Percentiles rank a stretch among this genome's conserved stretches.
These are phyloP conservation scores for Phytopythium litorale DNA, from an alignment of 352 stramenopile species.

Conservation along the genomic window DNA sequence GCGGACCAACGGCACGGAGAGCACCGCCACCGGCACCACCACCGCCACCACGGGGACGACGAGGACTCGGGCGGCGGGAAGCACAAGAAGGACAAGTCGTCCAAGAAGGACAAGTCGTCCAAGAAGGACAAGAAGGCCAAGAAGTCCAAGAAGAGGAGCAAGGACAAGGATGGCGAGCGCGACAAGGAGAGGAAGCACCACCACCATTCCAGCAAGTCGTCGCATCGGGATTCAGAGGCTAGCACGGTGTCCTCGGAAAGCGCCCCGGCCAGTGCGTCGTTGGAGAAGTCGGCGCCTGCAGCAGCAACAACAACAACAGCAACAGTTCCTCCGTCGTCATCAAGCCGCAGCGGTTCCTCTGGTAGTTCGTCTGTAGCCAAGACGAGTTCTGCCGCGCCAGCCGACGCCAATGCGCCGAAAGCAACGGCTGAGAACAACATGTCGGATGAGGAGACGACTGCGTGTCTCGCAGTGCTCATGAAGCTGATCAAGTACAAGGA, in stretches of 20 bases:
- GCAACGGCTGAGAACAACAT: constrained; percentile 34
- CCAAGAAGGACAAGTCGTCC: constrained; percentile 29
- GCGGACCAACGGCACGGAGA: constrained; percentile 17
- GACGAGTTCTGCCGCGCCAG: not conserved
- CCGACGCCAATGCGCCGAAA: not conserved
- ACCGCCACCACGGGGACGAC: constrained; percentile 11
- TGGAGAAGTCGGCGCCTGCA: not conserved
- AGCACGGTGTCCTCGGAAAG: constrained; percentile 1
- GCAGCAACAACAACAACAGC: not conserved
- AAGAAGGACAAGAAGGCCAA: constrained; percentile 74
- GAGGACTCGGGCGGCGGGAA: constrained; percentile 23
- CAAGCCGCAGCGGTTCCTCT: not conserved
- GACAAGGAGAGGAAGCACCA: constrained; percentile 32
- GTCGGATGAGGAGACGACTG: constrained; percentile 44
- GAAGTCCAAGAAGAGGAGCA: constrained; percentile 72
- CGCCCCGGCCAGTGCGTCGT: not conserved
- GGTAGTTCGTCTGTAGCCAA: not conserved
- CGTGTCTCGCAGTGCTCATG: constrained; percentile 65
- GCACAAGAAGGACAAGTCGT: constrained; percentile 45
- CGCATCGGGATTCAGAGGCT: constrained; percentile 12
- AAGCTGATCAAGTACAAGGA: constrained; percentile 88
- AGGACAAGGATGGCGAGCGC: constrained; percentile 37
- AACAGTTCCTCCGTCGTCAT: not conserved
- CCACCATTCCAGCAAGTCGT: constrained; percentile 19
- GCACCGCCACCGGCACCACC: constrained; percentile 18